Conservation (phyloP, 345 rosid genomes). For the Hevea brasiliensis region DNA sequence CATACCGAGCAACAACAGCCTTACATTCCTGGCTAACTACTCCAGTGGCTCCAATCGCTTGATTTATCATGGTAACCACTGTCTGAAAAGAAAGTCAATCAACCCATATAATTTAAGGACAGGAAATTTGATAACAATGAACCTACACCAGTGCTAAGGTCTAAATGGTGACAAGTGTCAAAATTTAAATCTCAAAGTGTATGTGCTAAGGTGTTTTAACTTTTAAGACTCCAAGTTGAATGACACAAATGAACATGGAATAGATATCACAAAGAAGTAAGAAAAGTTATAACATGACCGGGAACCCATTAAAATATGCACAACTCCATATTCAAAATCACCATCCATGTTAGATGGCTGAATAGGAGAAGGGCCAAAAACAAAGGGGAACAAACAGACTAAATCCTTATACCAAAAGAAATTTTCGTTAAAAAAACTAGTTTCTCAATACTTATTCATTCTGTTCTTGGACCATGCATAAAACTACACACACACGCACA, state of each 20-base stretch:
- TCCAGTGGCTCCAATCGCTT: slow-evolving; percentile 35
- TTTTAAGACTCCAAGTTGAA: background rate
- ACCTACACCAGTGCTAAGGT: background rate
- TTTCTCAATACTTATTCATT: background rate
- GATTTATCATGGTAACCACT: slow-evolving; percentile 34
- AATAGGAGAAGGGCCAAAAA: background rate
- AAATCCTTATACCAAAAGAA: background rate
- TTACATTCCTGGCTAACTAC: slow-evolving; percentile 35
- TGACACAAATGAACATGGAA: background rate
- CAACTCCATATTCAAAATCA: background rate
- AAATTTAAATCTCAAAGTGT: background rate
- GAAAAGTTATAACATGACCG: background rate
- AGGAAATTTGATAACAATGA: background rate
- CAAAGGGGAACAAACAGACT: background rate
- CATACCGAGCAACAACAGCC: slow-evolving; percentile 30
- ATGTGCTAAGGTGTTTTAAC: background rate
- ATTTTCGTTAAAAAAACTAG: background rate
- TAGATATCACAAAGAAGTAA: background rate
- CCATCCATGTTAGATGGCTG: background rate
- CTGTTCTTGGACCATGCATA: background rate
- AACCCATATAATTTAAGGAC: background rate
- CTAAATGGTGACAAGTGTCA: background rate
- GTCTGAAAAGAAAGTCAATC: slow-evolving; percentile 15
- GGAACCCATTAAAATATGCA: background rate
- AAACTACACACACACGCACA: too few species aligned